Percentiles rank a stretch among this genome's conserved stretches.
These are phyloP conservation scores for Botryosphaeria agaves DNA, from an alignment of 2,329 filamentous ascomycete species.

Conservation along the genomic window DNA sequence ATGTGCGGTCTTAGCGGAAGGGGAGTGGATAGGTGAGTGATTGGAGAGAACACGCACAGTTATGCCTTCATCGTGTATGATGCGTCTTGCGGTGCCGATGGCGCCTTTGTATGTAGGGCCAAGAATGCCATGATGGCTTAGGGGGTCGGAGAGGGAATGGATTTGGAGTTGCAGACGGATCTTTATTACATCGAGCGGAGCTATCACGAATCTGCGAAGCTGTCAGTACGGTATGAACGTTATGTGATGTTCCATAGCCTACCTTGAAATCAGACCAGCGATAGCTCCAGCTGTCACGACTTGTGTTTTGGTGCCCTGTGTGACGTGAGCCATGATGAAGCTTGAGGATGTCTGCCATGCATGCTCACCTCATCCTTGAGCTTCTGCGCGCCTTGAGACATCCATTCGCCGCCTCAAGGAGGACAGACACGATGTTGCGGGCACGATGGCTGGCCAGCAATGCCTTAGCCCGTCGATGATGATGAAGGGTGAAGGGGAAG, in stretches of 20 bases:
- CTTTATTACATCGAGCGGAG: constrained; percentile 93
- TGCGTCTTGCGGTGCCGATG: constrained; percentile 55
- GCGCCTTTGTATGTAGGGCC: constrained; percentile 54
- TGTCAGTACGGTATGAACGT: too few species aligned
- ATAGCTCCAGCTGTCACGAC: constrained; percentile 48
- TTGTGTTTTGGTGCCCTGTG: constrained; percentile 46
- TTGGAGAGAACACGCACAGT: constrained; percentile 26
- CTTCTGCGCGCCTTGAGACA: background rate
- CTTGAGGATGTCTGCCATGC: background rate
- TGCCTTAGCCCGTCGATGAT: too few species aligned
- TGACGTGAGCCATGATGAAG: constrained; percentile 5
- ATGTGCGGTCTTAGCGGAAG: constrained; percentile 1
- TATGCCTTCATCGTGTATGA: constrained; percentile 65
- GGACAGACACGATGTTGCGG: too few species aligned
- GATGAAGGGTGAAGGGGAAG: too few species aligned
- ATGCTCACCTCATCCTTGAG: constrained; percentile 1
- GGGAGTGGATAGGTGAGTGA: background rate
- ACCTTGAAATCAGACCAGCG: constrained; percentile 81
- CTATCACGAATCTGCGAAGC: constrained; percentile 78
- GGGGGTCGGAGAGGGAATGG: constrained; percentile 63
- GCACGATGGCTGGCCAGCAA: too few species aligned
- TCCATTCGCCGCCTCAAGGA: background rate
- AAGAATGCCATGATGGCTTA: constrained; percentile 32
- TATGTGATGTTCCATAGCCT: too few species aligned
- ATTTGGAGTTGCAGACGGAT: constrained; percentile 91